Percentiles rank a stretch among this genome's conserved stretches.
Evolutionary conservation across 148 eudicot genomes (phyloP).

Genomic region (Amaranthus palmeri): DNA sequence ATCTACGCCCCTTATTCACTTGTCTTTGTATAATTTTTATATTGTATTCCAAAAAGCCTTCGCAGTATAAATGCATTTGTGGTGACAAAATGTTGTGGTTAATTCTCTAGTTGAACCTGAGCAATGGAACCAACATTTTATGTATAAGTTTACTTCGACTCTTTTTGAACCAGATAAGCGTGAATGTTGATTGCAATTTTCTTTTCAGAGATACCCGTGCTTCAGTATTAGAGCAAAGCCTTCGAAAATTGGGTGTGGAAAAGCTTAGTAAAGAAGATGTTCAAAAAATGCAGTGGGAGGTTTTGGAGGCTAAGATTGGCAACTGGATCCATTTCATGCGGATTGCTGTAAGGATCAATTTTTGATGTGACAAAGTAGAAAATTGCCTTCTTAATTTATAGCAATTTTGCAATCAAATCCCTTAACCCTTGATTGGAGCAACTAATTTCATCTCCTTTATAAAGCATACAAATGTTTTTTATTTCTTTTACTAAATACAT

Average conservation of each 20-base stretch:
- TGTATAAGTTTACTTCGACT: slow-evolving; percentile 4
- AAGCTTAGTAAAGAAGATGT: slow-evolving; percentile 97
- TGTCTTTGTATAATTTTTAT: neutral
- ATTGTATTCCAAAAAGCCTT: neutral
- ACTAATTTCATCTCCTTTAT: too few relatives aligned
- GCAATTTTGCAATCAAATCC: too few relatives aligned
- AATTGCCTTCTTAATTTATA: too few relatives aligned
- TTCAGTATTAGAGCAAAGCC: slow-evolving; percentile 83
- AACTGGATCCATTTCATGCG: slow-evolving; percentile 99
- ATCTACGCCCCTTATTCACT: neutral
- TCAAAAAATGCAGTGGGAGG: slow-evolving; percentile 99
- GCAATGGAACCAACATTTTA: neutral
- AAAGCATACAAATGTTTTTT: too few relatives aligned
- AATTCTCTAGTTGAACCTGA: neutral
- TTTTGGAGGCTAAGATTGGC: slow-evolving; percentile 95
- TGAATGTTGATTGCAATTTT: slow-evolving; percentile 13
- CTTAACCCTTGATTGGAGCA: too few relatives aligned
- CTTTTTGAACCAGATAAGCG: neutral
- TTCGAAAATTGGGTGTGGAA: slow-evolving; percentile 87
- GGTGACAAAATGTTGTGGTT: neutral
- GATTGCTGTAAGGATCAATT: slow-evolving; percentile 67
- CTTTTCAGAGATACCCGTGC: slow-evolving; percentile 81
- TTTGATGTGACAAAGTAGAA: neutral
- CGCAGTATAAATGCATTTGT: neutral
- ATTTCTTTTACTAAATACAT: too few relatives aligned